Evolutionary conservation across 345 rosid genomes (phyloP).

Genomic region (Eucalyptus dawsonii): DNA sequence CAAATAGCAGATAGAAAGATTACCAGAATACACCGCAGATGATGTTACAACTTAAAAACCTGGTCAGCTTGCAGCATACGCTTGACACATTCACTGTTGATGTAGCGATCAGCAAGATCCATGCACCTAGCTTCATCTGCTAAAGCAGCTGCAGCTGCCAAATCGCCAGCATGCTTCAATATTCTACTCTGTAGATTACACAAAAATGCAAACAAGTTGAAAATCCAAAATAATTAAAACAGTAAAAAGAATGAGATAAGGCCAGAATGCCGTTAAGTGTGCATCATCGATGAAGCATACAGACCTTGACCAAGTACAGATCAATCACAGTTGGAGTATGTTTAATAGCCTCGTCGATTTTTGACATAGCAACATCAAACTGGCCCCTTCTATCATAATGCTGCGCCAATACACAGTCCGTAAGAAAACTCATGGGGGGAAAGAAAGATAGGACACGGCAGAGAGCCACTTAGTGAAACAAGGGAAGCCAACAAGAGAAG

Average conservation of each 20-base stretch:
- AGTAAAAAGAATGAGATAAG: neutral
- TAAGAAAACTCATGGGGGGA: neutral
- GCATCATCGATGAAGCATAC: neutral
- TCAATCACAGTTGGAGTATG: constrained; percentile 99
- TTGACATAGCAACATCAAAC: constrained; percentile 60
- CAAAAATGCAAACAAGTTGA: neutral
- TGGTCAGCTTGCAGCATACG: constrained; percentile 99
- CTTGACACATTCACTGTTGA: constrained; percentile 95
- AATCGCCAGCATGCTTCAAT: constrained; percentile 96
- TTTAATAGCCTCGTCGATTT: constrained; percentile 82
- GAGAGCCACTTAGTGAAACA: neutral
- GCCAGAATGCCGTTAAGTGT: neutral
- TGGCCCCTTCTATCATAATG: constrained; percentile 94
- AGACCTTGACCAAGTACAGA: constrained; percentile 85
- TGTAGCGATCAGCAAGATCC: constrained; percentile 96
- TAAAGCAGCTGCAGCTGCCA: constrained; percentile 79
- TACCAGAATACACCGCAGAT: neutral
- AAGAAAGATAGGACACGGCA: neutral
- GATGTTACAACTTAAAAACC: constrained; percentile 25
- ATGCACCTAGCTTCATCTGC: constrained; percentile 99
- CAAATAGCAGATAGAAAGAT: neutral
- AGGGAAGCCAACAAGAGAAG: neutral
- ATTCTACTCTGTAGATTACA: constrained; percentile 68
- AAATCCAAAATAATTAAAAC: neutral
- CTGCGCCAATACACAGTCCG: constrained; percentile 32